phyloP scores from a whole-genome alignment of 2,329 filamentous ascomycete species.

The Colletotrichum viniferum region DNA sequence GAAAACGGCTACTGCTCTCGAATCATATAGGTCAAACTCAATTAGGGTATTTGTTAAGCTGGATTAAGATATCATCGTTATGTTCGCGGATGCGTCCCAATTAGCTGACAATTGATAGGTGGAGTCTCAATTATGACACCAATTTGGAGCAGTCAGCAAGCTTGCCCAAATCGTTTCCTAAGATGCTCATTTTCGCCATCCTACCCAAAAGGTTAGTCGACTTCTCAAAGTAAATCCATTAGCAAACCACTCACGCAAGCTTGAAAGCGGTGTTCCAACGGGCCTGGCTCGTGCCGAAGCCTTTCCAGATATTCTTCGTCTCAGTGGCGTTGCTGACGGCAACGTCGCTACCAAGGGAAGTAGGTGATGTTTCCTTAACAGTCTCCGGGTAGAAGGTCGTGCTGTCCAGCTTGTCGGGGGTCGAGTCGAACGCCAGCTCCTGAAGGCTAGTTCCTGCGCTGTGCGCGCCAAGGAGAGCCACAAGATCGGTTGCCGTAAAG shows the following conservation, averaged over 20 bases:
- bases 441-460: background rate
- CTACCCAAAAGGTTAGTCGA: background rate
- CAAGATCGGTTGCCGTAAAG: background rate
- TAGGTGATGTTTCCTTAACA: background rate
- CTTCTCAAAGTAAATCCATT: background rate
- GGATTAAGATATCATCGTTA: background rate
- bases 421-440: conserved; percentile 6
- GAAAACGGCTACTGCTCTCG: background rate
- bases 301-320: background rate
- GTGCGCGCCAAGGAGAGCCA: background rate
- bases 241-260: background rate
- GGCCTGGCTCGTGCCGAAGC: background rate
- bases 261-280: conserved; percentile 2
- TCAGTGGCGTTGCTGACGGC: background rate
- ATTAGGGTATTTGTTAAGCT: background rate
- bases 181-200: conserved; percentile 3
- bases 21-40: background rate
- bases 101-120: rapidly evolving
- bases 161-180: conserved; percentile 2
- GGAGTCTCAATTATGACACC: background rate
- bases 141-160: conserved; percentile 8
- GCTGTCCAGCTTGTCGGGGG: conserved; percentile 4
- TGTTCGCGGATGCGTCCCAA: background rate
- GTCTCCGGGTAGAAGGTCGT: conserved; percentile 4
- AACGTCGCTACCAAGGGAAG: background rate